phyloP scores from a whole-genome alignment of 305 asterid species.

The Nicotiana rustica region DNA sequence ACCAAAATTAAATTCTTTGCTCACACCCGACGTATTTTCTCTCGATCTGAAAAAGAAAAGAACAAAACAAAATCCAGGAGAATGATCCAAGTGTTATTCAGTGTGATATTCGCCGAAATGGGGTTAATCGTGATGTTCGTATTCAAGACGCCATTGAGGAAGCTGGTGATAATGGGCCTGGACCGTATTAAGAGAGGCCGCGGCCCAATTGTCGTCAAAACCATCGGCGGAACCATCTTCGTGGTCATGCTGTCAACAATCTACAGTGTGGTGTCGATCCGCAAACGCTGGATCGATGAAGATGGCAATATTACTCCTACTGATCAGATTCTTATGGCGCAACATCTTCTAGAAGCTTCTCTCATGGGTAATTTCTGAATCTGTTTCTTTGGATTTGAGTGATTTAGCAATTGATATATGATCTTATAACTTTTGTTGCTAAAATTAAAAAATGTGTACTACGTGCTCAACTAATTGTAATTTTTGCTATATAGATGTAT shows the following conservation, averaged over 20 bases:
- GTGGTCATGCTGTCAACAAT: constrained; percentile 67
- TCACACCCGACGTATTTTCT: neutral
- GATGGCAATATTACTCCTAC: constrained; percentile 79
- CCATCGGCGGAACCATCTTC: constrained; percentile 65
- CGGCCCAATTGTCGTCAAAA: constrained; percentile 74
- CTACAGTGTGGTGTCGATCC: constrained; percentile 70
- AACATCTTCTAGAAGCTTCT: constrained; percentile 84
- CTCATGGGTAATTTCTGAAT: constrained; percentile 72
- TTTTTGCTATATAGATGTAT: neutral
- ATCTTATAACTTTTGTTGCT: neutral
- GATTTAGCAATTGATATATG: neutral
- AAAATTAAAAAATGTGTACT: neutral
- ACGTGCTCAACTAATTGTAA: neutral
- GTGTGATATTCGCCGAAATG: constrained; percentile 75
- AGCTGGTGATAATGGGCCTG: constrained; percentile 75
- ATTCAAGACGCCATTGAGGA: constrained; percentile 89
- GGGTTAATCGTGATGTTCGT: constrained; percentile 75
- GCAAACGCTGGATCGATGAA: constrained; percentile 67
- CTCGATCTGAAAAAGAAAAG: neutral
- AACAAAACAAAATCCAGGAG: neutral
- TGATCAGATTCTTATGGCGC: constrained; percentile 83
- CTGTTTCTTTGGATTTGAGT: neutral
- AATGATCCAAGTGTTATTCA: constrained; percentile 74
- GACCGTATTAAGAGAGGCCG: constrained; percentile 87
- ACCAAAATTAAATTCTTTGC: neutral